Base-by-base conservation (phyloP, 2,329 filamentous ascomycete genomes). In the Sporothrix globosa region DNA sequence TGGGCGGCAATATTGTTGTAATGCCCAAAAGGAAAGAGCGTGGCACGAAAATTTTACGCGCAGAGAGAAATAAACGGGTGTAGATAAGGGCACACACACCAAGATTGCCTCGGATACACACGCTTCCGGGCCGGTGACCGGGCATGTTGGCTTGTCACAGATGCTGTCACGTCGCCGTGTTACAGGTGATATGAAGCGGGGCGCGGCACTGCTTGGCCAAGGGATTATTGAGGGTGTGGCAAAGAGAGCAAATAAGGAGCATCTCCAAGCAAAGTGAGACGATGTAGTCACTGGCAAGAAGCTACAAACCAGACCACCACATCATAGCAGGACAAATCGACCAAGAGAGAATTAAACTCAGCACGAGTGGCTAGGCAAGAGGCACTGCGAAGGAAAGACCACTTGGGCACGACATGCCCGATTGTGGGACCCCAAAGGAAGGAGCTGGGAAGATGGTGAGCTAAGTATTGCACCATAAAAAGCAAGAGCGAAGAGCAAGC, bases 71-170 rank as follows among this genome's bases (percentile, higher is more conserved):
- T 7, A 9, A 63, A 21, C 4, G 34, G 30, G 39, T 27, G 39
- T 6, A 46, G 58, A 63, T 63, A 46, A 63, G 58, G 58, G 58
- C 56, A 60, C 41, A 61, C 58, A 14, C 58, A n/a, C 14, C 39
- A 61, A 21, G n/a, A 10, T 46, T 27, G 10, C 60, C 13, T 4
- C 60, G 44, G 61, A 30, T 48, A 44, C 24, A 65, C 21, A 34
- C 24, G 44, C 17, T 14, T 14, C 61, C 44, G 44, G n/a, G 24
- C 44, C 9, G 44, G 24, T 63, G 58, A 21, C 39, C 39, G 14
- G 41, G 39, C 34, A 60, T 11, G 34, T 9, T 60, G 56, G 27
- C 53, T 24, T 17, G 27, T 27, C 14, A 34, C 53, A 27, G 13
- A 9, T 27, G 24, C 7, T 56, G 17, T 19, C 53, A 44, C 11